Evolutionary conservation across 129 eudicot species (phyloP).

Genomic region (Centrapalus pauciflorus): DNA sequence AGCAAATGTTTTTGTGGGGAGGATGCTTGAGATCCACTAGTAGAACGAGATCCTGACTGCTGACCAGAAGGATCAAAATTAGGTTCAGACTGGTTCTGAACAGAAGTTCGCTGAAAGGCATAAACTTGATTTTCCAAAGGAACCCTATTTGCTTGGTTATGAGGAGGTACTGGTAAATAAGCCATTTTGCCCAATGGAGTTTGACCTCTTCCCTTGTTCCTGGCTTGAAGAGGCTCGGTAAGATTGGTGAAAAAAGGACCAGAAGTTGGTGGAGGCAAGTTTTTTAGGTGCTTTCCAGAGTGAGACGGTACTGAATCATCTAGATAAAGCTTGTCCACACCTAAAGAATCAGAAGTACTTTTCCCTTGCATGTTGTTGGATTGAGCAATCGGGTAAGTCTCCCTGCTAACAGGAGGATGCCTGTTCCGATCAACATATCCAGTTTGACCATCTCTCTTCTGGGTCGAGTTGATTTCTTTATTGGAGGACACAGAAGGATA

Average conservation of each 20-base stretch:
- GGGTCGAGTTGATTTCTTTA: conserved; percentile 46
- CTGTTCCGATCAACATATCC: conserved; percentile 40
- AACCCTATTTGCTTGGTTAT: conserved; percentile 51
- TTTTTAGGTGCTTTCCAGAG: conserved; percentile 33
- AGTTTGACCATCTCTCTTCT: conserved; percentile 52
- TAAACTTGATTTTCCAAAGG: conserved; percentile 41
- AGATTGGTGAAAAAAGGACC: conserved; percentile 32
- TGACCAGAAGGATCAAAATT: conserved; percentile 48
- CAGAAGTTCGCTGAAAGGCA: conserved; percentile 34
- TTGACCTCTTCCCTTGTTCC: conserved; percentile 62
- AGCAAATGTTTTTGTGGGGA: conserved; percentile 65
- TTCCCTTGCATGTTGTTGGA: conserved; percentile 46
- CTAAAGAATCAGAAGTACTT: conserved; percentile 48
- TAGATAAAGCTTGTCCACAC: conserved; percentile 60
- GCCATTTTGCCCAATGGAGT: conserved; percentile 31
- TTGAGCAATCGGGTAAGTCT: conserved; percentile 35
- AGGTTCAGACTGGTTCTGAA: conserved; percentile 44
- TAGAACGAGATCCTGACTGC: conserved; percentile 47
- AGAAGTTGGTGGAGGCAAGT: conserved; percentile 33
- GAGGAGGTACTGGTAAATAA: conserved; percentile 39
- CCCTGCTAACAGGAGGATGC: conserved; percentile 35
- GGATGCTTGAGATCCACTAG: conserved; percentile 48
- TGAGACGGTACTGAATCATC: conserved; percentile 44
- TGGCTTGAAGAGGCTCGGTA: conserved; percentile 36
- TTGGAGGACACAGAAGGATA: conserved; percentile 82